Conservation (phyloP, 2,329 filamentous ascomycete genomes). For the Ambrosiella cleistominuta region DNA sequence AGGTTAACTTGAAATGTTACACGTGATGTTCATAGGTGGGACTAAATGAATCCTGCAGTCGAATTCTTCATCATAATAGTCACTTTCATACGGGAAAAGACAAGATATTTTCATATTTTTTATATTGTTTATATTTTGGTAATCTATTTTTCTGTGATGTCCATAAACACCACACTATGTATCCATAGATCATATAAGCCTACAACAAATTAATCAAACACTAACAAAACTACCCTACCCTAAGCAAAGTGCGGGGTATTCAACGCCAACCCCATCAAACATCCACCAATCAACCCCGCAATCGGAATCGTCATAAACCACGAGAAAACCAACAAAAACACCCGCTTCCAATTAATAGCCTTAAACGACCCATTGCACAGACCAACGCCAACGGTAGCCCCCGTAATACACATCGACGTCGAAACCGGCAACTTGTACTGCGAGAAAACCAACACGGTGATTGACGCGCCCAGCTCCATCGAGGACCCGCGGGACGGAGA, state of each 20-base stretch:
- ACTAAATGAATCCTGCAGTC: too few relatives aligned
- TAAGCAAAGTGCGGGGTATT: slow-evolving; percentile 20
- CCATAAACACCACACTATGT: background rate
- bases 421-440: slow-evolving; percentile 61
- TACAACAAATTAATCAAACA: background rate
- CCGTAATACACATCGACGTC: slow-evolving; percentile 65
- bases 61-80: too few relatives aligned
- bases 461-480: slow-evolving; percentile 66
- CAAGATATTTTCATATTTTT: background rate
- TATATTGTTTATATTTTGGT: background rate
- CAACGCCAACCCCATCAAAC: slow-evolving; percentile 24
- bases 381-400: slow-evolving; percentile 60
- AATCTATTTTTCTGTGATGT: background rate
- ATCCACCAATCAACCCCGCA: slow-evolving; percentile 25
- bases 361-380: slow-evolving; percentile 56
- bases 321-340: slow-evolving; percentile 46
- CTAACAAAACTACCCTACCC: background rate
- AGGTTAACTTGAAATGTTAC: too few relatives aligned
- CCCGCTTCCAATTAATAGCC: slow-evolving; percentile 61
- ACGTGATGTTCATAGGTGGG: too few relatives aligned
- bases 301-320: slow-evolving; percentile 35
- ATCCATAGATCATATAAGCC: background rate
- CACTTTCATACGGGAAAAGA: background rate
- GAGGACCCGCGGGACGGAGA: slow-evolving; percentile 39
- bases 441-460: slow-evolving; percentile 60